phyloP scores from a whole-genome alignment of 805 yeast species.

The Wickerhamiella sergipiensis region DNA sequence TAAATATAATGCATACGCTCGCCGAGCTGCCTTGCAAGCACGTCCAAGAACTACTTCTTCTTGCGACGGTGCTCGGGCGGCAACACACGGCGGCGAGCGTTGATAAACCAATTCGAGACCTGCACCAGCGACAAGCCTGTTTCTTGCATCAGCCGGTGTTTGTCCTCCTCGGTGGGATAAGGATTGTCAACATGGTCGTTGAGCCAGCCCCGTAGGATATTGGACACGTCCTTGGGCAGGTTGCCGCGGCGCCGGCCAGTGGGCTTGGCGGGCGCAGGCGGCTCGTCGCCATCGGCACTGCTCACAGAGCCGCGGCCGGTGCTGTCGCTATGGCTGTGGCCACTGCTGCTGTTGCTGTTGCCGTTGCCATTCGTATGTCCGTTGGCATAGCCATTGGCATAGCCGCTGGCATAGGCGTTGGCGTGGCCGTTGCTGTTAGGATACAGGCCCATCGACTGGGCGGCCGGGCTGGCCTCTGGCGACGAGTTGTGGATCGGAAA shows the following conservation, averaged over 20 bases:
- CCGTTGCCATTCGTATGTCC: not conserved
- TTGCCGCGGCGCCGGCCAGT: constrained; percentile 43
- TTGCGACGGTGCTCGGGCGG: constrained; percentile 21
- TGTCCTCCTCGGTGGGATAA: constrained; percentile 71
- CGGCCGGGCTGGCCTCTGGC: not conserved
- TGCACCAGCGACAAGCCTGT: constrained; percentile 76
- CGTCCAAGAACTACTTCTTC: constrained; percentile 2
- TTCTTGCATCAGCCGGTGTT: constrained; percentile 48
- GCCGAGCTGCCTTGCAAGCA: not conserved
- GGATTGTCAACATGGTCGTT: constrained; percentile 64
- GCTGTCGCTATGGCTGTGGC: too few species aligned
- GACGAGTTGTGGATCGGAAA: not conserved
- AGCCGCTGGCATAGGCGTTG: too few species aligned
- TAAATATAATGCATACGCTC: not conserved
- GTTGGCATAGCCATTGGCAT: not conserved
- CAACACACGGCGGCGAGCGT: constrained; percentile 68
- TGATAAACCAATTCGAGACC: constrained; percentile 76
- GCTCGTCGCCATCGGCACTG: not conserved
- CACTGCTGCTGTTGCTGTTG: too few species aligned
- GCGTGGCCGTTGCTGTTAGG: too few species aligned
- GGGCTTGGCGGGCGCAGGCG: not conserved
- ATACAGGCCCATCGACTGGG: not conserved
- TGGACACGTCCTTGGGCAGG: constrained; percentile 66
- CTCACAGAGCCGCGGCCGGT: too few species aligned
- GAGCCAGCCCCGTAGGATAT: constrained; percentile 60